Evolutionary conservation across 495 filamentous ascomycete species (phyloP).

Genomic region (Tirmania nivea): DNA sequence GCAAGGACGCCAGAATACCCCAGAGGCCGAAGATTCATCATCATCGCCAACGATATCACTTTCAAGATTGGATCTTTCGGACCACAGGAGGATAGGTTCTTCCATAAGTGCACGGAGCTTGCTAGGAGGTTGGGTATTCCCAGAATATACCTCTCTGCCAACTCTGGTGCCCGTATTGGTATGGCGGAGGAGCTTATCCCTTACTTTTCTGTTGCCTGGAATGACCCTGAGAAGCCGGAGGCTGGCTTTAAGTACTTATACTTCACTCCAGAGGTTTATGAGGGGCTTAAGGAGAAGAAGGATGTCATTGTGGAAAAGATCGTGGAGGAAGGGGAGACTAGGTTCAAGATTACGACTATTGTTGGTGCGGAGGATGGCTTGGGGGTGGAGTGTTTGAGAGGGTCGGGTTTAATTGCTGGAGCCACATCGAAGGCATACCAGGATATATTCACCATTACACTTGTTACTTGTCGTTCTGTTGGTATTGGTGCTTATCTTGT

Average conservation of each 20-base stretch:
- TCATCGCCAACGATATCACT: conserved; percentile 97
- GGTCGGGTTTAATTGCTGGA: conserved; percentile 93
- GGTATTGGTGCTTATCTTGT: conserved; percentile 97
- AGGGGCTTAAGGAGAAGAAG: conserved; percentile 67
- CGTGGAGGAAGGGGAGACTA: conserved; percentile 65
- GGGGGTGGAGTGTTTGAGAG: conserved; percentile 91
- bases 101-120: conserved; percentile 94
- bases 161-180: conserved; percentile 96
- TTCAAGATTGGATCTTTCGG: conserved; percentile 98
- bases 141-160: conserved; percentile 91
- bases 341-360: conserved; percentile 85
- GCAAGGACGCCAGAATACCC: conserved; percentile 98
- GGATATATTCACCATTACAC: conserved; percentile 95
- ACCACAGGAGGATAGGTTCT: conserved; percentile 89
- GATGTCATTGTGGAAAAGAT: conserved; percentile 79
- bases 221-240: conserved; percentile 62
- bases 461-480: conserved; percentile 93
- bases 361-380: conserved; percentile 88
- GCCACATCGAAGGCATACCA: conserved; percentile 93
- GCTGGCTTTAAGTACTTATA: conserved; percentile 97
- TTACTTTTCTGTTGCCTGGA: conserved; percentile 92
- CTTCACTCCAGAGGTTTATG: conserved; percentile 65
- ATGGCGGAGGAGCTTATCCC: conserved; percentile 94
- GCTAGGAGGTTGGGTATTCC: conserved; percentile 85
- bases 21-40: conserved; percentile 71